phyloP scores from a whole-genome alignment of 306 rosid genomes.

The Lathyrus tuberosus region DNA sequence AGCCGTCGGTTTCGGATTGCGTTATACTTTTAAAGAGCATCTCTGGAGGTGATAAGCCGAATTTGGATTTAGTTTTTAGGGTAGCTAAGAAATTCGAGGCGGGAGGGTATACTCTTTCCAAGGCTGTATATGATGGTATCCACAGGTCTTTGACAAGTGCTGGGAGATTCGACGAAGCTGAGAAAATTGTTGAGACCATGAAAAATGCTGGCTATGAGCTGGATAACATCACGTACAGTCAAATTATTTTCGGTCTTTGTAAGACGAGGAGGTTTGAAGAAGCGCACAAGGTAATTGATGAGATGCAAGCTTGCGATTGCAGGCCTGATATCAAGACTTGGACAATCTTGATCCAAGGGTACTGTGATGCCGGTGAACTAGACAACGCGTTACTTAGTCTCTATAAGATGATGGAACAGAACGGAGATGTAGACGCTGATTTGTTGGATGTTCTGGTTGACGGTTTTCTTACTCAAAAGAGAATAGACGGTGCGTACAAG shows the following conservation, averaged over 20 bases:
- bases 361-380: slow-evolving; percentile 65
- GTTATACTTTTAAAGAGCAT: slow-evolving; percentile 54
- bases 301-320: slow-evolving; percentile 66
- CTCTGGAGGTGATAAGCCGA: slow-evolving; percentile 50
- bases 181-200: slow-evolving; percentile 55
- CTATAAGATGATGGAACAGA: slow-evolving; percentile 65
- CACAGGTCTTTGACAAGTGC: slow-evolving; percentile 74
- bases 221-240: slow-evolving; percentile 84
- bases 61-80: slow-evolving; percentile 65
- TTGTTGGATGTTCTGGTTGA: slow-evolving; percentile 64
- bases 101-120: slow-evolving; percentile 56
- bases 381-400: slow-evolving; percentile 62
- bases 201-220: slow-evolving; percentile 69
- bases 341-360: slow-evolving; percentile 88
- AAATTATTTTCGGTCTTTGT: slow-evolving; percentile 75
- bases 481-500: slow-evolving; percentile 64
- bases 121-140: slow-evolving; percentile 72
- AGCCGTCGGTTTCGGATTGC: slow-evolving; percentile 68
- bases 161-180: slow-evolving; percentile 75
- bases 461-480: slow-evolving; percentile 59
- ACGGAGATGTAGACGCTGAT: slow-evolving; percentile 62
- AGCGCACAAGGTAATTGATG: slow-evolving; percentile 64
- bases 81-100: slow-evolving; percentile 73
- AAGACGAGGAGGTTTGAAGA: slow-evolving; percentile 64
- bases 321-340: slow-evolving; percentile 77